Evolutionary conservation across 305 asterid species (phyloP).

Genomic region (Fraxinus ornus): DNA sequence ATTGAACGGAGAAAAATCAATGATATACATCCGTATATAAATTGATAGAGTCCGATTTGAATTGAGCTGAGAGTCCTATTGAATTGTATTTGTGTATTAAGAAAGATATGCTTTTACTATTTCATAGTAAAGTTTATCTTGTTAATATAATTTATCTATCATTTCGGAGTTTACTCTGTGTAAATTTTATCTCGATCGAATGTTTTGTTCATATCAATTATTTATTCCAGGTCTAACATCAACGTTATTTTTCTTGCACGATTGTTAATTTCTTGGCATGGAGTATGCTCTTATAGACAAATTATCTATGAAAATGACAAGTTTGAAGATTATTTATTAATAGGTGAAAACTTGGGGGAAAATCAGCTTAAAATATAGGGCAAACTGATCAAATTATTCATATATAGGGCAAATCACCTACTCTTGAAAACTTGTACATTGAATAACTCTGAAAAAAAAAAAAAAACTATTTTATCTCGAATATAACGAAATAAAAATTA

Average conservation of each 20-base stretch:
- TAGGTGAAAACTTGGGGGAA: background rate
- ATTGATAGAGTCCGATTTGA: background rate
- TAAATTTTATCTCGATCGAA: no score
- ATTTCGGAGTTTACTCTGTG: no score
- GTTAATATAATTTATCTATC: no score
- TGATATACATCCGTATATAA: no score
- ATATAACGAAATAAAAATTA: no score
- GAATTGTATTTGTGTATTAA: background rate
- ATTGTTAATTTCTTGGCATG: background rate
- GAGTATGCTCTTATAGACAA: background rate
- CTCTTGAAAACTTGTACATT: background rate
- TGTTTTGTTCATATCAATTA: background rate
- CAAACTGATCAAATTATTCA: background rate
- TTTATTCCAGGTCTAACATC: background rate
- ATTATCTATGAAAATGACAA: background rate
- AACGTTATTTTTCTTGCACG: background rate
- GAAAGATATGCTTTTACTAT: background rate
- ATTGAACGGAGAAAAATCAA: background rate
- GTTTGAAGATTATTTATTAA: background rate
- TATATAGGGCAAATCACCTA: background rate
- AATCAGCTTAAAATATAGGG: background rate
- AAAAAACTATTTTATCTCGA: background rate
- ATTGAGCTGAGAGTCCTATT: background rate
- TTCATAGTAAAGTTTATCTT: background rate
- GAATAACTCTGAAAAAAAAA: background rate